phyloP scores from a whole-genome alignment of 257 asterid species.

The Mitragyna speciosa region DNA sequence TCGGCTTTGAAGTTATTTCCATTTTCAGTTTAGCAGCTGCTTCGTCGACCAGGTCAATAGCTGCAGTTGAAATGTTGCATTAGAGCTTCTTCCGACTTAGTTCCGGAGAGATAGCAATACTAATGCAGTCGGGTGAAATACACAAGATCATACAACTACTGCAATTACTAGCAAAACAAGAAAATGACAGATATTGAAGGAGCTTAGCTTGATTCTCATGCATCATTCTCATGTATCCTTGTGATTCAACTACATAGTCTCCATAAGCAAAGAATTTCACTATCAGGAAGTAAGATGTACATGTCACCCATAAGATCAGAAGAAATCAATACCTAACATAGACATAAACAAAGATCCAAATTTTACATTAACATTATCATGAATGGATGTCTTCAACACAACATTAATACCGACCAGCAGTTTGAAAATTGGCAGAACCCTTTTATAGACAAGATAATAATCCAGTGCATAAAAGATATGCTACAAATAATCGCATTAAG shows the following conservation, averaged over 20 bases:
- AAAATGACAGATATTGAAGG: no score
- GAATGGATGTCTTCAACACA: not conserved
- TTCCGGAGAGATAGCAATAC: not conserved
- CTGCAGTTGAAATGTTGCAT: conserved; percentile 38
- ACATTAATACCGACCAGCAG: not conserved
- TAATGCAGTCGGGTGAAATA: not conserved
- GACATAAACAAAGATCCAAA: not conserved
- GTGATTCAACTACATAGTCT: no score
- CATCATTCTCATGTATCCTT: not conserved
- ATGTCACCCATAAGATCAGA: no score
- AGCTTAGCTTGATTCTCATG: not conserved
- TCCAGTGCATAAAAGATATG: not conserved
- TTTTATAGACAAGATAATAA: not conserved
- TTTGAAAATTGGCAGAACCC: not conserved
- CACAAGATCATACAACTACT: not conserved
- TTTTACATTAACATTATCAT: not conserved
- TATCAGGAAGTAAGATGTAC: no score
- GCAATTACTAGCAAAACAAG: not conserved
- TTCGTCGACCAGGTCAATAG: conserved; percentile 93
- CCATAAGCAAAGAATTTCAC: no score
- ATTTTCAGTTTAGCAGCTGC: conserved; percentile 96
- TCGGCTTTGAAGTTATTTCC: conserved; percentile 97
- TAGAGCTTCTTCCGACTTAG: not conserved
- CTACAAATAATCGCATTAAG: not conserved
- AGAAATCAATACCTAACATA: not conserved